Base-by-base conservation (phyloP, 352 stramenopile species). In the Phytopythium chamaehyphon region DNA sequence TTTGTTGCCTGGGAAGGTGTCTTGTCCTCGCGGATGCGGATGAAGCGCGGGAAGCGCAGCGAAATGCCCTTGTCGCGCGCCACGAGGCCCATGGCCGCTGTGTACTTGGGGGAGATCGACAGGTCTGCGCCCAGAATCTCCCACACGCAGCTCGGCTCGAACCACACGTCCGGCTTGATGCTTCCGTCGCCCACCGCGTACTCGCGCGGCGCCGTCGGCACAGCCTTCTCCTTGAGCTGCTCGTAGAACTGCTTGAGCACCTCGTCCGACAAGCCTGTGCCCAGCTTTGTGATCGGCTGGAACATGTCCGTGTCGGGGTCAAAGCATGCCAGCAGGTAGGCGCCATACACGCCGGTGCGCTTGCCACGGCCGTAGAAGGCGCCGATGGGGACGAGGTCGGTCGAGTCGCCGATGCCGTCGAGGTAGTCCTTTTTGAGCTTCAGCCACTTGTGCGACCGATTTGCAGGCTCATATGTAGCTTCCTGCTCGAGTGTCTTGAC, bases 341-440 rank as follows among this genome's bases (percentile, higher is more conserved):
- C 96, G 6, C 98, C 98, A 51, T 98, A 99, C 8, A 96, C 86
- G 22, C 97, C 97, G 6, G 94, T 98, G 36, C 96, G 82, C 62
- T 99, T 99, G 40, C 96, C 88, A 7, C 81, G 73, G 5, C 98
- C 98, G 52, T 98, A 82, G 73, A 98, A 99, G 10, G 96, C 97
- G n/a, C 97, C 98, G 42, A 99, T 93, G 2, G 96, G 96, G 24
- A 99, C 97, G 19, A 99, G 73, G 67, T 99, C 98, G 2, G 98
- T 88, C 10, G 96, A 98, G 68, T 99, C 97, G 8, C 95, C 96
- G 39, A 98, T 92, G 19, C 95, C 96, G 22, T 98, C 95, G 1
- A 99, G 67, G 56, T 99, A 99, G 71, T 99, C 98, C 66, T 99
- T 99, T 73, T 99, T 99, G 7, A 99, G 83, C 66, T 99, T 99